These are phyloP conservation scores for Aspergillus heteromorphus DNA, from an alignment of 495 filamentous ascomycete genomes.

Conservation along the genomic window DNA sequence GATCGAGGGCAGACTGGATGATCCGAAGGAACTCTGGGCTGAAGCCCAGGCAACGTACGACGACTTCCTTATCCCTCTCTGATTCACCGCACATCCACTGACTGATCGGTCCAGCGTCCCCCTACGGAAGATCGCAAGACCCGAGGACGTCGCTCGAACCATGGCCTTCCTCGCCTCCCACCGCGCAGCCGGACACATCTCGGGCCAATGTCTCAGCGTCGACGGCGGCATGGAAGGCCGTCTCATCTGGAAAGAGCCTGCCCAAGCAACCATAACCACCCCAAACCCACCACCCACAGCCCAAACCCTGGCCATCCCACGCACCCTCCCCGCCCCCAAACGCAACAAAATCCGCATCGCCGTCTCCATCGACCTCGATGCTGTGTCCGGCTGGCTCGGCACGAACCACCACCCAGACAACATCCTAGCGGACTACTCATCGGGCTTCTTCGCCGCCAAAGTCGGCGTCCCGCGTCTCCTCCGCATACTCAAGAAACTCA, in stretches of 20 bases:
- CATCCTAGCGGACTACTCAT: slow-evolving; percentile 52
- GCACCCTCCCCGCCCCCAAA: slow-evolving; percentile 18
- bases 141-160: slow-evolving; percentile 46
- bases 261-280: not conserved
- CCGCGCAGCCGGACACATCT: slow-evolving; percentile 49
- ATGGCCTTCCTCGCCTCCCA: slow-evolving; percentile 51
- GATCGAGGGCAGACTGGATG: slow-evolving; percentile 43
- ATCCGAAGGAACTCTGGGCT: slow-evolving; percentile 38
- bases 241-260: slow-evolving; percentile 38
- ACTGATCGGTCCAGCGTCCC: slow-evolving; percentile 24
- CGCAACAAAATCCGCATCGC: slow-evolving; percentile 45
- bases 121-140: slow-evolving; percentile 40
- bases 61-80: not conserved
- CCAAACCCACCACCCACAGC: not conserved
- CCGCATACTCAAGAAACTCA: slow-evolving; percentile 50
- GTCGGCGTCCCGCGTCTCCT: slow-evolving; percentile 57
- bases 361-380: slow-evolving; percentile 55
- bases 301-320: slow-evolving; percentile 28
- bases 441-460: slow-evolving; percentile 54
- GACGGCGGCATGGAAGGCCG: slow-evolving; percentile 49
- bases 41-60: slow-evolving; percentile 41
- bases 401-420: slow-evolving; percentile 45
- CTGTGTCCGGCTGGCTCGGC: slow-evolving; percentile 56
- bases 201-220: slow-evolving; percentile 47
- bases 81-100: not conserved